Evolutionary conservation across 2,329 filamentous ascomycete genomes (phyloP).

Genomic region (Hymenoscyphus fraxineus): DNA sequence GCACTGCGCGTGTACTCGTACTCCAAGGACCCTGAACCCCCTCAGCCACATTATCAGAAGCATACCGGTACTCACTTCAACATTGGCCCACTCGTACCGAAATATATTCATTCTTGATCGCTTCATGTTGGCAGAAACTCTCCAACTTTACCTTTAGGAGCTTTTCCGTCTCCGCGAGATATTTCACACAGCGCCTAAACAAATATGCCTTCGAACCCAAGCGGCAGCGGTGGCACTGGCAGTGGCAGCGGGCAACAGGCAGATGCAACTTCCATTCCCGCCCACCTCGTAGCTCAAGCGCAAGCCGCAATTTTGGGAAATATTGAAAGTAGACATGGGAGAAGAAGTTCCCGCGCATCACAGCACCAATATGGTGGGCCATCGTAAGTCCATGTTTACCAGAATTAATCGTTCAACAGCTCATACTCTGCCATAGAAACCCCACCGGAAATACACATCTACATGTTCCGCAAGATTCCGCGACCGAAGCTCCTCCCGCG

Average conservation of each 20-base stretch:
- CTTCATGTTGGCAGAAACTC: not conserved
- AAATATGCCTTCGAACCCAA: conserved; percentile 7
- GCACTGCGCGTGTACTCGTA: not conserved
- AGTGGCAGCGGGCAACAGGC: conserved; percentile 5
- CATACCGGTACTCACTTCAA: not conserved
- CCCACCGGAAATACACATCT: conserved; percentile 14
- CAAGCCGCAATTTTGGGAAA: conserved; percentile 33
- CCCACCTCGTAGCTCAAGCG: conserved; percentile 31
- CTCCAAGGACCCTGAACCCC: not conserved
- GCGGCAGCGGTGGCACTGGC: not conserved
- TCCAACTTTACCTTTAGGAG: not conserved
- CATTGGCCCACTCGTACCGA: not conserved
- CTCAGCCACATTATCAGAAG: not conserved
- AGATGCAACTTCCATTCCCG: conserved; percentile 21
- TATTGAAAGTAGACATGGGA: conserved; percentile 12
- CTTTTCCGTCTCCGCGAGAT: not conserved
- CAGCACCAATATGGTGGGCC: conserved; percentile 6
- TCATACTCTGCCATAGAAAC: conserved; percentile 10
- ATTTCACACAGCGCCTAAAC: not conserved
- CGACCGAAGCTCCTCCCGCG: conserved; percentile 44
- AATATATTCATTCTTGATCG: not conserved
- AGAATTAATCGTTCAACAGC: not conserved
- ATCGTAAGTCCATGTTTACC: not conserved
- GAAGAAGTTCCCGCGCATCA: conserved; percentile 10
- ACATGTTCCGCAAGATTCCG: conserved; percentile 21